Evolutionary conservation across 306 rosid species (phyloP).

Genomic region (Citrullus mucosospermus): DNA sequence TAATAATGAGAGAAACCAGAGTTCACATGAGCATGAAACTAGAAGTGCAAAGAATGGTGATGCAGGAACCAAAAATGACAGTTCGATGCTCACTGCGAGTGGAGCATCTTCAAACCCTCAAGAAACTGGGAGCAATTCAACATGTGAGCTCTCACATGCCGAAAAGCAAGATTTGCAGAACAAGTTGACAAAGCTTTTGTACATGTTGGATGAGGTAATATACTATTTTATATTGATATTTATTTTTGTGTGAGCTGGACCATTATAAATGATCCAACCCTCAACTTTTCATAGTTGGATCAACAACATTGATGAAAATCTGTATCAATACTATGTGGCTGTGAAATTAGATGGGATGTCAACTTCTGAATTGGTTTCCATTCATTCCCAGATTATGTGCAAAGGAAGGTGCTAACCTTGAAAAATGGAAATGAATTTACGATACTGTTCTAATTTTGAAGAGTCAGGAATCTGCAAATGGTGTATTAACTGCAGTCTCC

Average conservation of each 20-base stretch:
- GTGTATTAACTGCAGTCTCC: not conserved
- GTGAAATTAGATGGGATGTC: not conserved
- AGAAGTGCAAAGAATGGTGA: slow-evolving; percentile 30
- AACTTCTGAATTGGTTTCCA: not conserved
- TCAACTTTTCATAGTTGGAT: not conserved
- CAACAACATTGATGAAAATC: not conserved
- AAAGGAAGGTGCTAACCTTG: not conserved
- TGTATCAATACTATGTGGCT: not conserved
- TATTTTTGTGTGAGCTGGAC: not conserved
- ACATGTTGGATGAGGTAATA: slow-evolving; percentile 74
- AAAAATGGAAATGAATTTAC: not conserved
- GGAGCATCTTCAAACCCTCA: slow-evolving; percentile 30
- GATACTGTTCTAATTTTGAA: not conserved
- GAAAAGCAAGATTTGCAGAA: slow-evolving; percentile 68
- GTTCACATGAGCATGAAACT: slow-evolving; percentile 22
- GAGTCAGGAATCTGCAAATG: not conserved
- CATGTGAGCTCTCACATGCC: slow-evolving; percentile 50
- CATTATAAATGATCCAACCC: not conserved
- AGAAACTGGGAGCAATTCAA: slow-evolving; percentile 32
- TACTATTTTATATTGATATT: not conserved
- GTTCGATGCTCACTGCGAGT: slow-evolving; percentile 17
- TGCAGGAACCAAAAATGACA: slow-evolving; percentile 31
- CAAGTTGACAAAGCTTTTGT: slow-evolving; percentile 54
- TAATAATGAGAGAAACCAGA: slow-evolving; percentile 20
- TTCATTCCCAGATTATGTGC: not conserved